These are phyloP conservation scores for Trichoderma sp. DNA, from an alignment of 2,329 filamentous ascomycete genomes.

Conservation along the genomic window DNA sequence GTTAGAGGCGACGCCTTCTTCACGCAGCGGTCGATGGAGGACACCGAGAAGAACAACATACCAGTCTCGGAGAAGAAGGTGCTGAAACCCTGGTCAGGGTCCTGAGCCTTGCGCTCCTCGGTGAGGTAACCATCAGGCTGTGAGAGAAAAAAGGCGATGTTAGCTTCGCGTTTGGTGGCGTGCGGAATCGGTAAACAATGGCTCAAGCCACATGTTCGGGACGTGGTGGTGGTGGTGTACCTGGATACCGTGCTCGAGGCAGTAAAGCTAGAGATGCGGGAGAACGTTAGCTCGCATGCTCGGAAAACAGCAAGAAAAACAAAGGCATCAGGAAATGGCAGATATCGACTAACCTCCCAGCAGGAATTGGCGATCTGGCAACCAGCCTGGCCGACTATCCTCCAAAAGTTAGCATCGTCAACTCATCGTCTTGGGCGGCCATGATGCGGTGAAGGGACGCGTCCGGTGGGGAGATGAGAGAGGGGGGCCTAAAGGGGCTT, in stretches of 20 bases:
- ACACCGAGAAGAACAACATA: constrained; percentile 50
- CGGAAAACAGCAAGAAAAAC: not conserved
- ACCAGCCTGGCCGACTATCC: constrained; percentile 95
- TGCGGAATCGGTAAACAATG: constrained; percentile 25
- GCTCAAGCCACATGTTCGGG: constrained; percentile 20
- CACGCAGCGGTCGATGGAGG: not conserved
- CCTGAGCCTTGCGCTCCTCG: constrained; percentile 91
- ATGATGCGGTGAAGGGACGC: constrained; percentile 48
- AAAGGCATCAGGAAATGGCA: not conserved
- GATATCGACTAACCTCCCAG: constrained; percentile 84
- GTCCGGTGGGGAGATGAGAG: constrained; percentile 32
- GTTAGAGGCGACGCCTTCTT: constrained; percentile 13
- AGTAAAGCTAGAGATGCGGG: constrained; percentile 77
- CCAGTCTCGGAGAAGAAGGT: constrained; percentile 99
- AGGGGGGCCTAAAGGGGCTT: constrained; percentile 36
- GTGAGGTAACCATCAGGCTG: constrained; percentile 98
- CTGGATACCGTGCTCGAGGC: constrained; percentile 99
- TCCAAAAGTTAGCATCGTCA: constrained; percentile 54
- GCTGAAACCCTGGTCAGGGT: constrained; percentile 97
- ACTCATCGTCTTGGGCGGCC: constrained; percentile 23
- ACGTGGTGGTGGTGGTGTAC: constrained; percentile 52
- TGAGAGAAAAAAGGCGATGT: constrained; percentile 18
- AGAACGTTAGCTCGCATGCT: constrained; percentile 35
- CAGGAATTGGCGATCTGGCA: constrained; percentile 99
- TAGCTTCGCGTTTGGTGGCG: constrained; percentile 22